These are phyloP conservation scores for Cryphonectria japonica DNA, from an alignment of 2,329 filamentous ascomycete genomes.

Conservation along the genomic window DNA sequence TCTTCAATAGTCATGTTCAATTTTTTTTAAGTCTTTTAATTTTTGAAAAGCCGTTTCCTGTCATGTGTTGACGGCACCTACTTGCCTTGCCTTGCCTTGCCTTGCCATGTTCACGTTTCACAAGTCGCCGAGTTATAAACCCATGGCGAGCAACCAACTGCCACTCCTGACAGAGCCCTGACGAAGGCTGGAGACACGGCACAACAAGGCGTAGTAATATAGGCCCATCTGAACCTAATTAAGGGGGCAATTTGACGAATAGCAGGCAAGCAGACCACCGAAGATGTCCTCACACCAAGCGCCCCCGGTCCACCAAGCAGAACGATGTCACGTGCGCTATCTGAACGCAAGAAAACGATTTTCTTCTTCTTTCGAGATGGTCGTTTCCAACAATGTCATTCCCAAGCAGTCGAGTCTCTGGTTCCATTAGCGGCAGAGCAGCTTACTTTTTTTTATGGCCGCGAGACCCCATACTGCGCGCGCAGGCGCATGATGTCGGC, in stretches of 20 bases:
- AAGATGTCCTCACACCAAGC: no score
- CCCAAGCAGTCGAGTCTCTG: no score
- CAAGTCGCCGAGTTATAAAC: neutral
- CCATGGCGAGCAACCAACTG: no score
- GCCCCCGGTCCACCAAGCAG: no score
- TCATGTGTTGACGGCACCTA: neutral
- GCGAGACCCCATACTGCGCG: slow-evolving; percentile 42
- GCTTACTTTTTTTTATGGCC: slow-evolving; percentile 2
- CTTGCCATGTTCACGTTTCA: neutral
- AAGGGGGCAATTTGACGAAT: no score
- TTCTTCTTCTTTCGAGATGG: neutral
- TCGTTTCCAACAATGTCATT: neutral
- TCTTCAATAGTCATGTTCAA: neutral
- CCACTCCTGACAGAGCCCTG: neutral
- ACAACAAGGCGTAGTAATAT: neutral
- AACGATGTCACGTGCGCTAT: no score
- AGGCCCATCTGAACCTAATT: no score
- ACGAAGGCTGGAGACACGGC: neutral
- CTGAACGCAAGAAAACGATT: no score
- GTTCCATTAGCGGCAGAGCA: no score
- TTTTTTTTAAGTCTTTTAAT: neutral
- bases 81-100: neutral
- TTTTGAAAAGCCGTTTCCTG: neutral
- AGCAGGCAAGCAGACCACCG: no score
- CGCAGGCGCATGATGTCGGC: slow-evolving; percentile 80